Base-by-base conservation (phyloP, 805 yeast genomes). In the Candida sphagnicola region DNA sequence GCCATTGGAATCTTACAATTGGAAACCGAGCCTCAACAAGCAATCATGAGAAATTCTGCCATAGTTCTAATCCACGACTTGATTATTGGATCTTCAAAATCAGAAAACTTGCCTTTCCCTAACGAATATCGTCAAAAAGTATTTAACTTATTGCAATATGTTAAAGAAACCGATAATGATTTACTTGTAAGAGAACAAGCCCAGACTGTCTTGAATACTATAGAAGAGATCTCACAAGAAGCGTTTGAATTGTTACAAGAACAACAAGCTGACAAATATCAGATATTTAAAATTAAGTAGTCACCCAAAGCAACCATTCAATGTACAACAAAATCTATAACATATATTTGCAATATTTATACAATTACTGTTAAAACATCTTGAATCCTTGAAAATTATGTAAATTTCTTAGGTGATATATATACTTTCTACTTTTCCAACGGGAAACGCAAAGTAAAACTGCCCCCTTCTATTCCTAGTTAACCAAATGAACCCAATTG, bases 31-130 rank as follows among this genome's bases (percentile, higher is more conserved):
- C 55, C 46, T 35, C 71, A 70, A 2, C 61, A 58, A n/a, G 70
- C 82, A 53, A 61, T 81, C 0, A 72, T 89, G 74, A 70, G 95
- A 45, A 68, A 96, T 28, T 68, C 95, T 1, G 87, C 95, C 0
- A 70, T 88, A 2, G 84, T 82, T 10, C 57, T 89, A 17, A 61
- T 87, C 2, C 70, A 74, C 46, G 91, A 83, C 53, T 57, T 85
- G 37, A 54, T 83, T 2, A 28, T 62, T n/a, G 74, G 72, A 3
- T 65, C 71, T 2, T 62, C 74, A 4, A 59, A 62, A 34, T 59
- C 76, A 2, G 77, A 76, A 3, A 57, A 74, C 8, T 62, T 70
- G 2, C 62, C 73, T 8, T 67, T 82, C 23, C 80, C 89, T 0
- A 53, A 56, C 8, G 61, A 65, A 0, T 75, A 77, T 51, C 72